Percentiles rank a stretch among this genome's conserved stretches.
phyloP scores from a whole-genome alignment of 1,139 yeast genomes.

The Yamadazyma blattariae region DNA sequence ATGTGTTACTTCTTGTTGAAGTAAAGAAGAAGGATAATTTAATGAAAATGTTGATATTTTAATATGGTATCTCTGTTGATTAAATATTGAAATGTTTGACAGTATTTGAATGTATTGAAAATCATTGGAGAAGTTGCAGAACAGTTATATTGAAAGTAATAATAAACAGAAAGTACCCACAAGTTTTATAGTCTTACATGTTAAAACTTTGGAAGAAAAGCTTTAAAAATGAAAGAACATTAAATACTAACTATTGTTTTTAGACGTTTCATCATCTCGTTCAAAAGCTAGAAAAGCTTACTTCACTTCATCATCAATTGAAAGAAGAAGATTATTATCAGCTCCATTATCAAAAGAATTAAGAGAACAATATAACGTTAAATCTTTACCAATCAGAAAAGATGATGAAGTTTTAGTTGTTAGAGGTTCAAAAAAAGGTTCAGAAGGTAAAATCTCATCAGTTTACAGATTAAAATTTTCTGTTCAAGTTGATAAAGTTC shows the following conservation, averaged over 20 bases:
- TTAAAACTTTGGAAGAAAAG: too few species aligned
- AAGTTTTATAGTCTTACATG: too few species aligned
- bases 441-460: constrained; percentile 96
- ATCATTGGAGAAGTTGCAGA: too few species aligned
- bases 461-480: constrained; percentile 99
- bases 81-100: too few species aligned
- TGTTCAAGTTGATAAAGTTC: constrained; percentile 94
- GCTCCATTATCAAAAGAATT: constrained; percentile 99
- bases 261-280: constrained; percentile 99
- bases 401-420: constrained; percentile 94
- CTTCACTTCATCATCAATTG: constrained; percentile 97
- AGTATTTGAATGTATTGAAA: too few species aligned
- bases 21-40: too few species aligned
- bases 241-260: constrained; percentile 7
- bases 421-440: constrained; percentile 99
- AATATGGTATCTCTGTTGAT: too few species aligned
- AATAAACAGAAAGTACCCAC: too few species aligned
- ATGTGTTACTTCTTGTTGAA: too few species aligned
- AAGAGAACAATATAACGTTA: constrained; percentile 95
- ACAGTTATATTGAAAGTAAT: too few species aligned
- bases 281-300: constrained; percentile 99
- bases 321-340: constrained; percentile 92
- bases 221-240: too few species aligned
- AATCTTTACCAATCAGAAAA: constrained; percentile 96
- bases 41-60: too few species aligned